Conservation (phyloP, 148 eudicot genomes). For the Fallopia convolvulus region DNA sequence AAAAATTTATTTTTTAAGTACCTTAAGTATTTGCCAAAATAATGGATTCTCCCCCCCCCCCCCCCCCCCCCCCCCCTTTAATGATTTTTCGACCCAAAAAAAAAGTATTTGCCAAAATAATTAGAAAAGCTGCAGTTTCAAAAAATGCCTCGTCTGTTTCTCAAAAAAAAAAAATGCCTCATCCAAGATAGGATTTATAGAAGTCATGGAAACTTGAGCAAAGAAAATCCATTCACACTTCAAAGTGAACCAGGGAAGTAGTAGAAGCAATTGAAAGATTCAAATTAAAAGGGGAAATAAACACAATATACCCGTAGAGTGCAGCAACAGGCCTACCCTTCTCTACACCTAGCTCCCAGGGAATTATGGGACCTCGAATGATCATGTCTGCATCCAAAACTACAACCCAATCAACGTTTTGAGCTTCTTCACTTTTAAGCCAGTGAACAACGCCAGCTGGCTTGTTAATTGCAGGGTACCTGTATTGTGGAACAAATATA, state of each 20-base stretch:
- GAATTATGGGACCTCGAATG: conserved; percentile 85
- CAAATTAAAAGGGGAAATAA: background rate
- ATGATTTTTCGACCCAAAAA: too few species aligned
- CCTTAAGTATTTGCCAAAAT: background rate
- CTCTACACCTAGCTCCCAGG: conserved; percentile 93
- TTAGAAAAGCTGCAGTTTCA: background rate
- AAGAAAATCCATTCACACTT: background rate
- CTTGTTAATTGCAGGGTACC: conserved; percentile 98
- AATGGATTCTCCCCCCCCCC: too few species aligned
- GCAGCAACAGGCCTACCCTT: conserved; percentile 94
- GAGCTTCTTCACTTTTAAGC: conserved; percentile 77
- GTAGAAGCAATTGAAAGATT: background rate
- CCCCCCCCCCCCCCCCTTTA: too few species aligned
- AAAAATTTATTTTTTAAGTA: background rate
- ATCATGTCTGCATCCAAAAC: conserved; percentile 92
- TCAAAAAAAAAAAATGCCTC: background rate
- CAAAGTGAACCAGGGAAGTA: background rate
- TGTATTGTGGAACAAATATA: conserved; percentile 18
- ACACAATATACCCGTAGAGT: conserved; percentile 60
- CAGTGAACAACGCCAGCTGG: conserved; percentile 91
- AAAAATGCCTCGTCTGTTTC: background rate
- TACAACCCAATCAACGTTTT: conserved; percentile 94
- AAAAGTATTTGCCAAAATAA: background rate
- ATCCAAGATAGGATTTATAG: background rate
- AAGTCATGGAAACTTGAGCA: background rate